Conservation (phyloP, 495 filamentous ascomycete species). For the Extremus antarcticus region DNA sequence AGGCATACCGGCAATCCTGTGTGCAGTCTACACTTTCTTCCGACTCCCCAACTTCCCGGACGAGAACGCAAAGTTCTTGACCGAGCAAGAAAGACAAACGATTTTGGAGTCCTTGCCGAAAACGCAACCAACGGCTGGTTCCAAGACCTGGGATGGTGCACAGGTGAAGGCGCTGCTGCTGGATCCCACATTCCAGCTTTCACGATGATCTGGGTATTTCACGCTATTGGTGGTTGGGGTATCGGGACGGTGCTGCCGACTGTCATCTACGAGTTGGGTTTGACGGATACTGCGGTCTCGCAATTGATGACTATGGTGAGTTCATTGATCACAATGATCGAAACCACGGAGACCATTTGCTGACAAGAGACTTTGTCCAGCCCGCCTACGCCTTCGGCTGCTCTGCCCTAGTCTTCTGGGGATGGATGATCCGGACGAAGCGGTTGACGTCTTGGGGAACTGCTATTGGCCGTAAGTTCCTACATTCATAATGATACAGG, state of each 20-base stretch:
- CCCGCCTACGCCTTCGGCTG: conserved; percentile 8
- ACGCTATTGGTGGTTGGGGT: conserved; percentile 10
- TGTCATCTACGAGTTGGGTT: conserved; percentile 6
- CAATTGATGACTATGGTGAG: conserved; percentile 10
- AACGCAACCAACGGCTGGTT: neutral
- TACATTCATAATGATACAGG: too few species aligned
- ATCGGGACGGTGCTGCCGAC: conserved; percentile 8
- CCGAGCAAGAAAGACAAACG: neutral
- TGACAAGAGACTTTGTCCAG: too few species aligned
- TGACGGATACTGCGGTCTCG: conserved; percentile 1
- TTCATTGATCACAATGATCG: too few species aligned
- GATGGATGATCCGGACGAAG: conserved; percentile 8
- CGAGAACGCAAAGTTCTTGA: neutral
- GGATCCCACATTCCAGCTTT: conserved; percentile 3
- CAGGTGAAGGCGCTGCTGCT: neutral
- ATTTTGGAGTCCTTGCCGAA: neutral
- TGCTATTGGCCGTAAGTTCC: neutral
- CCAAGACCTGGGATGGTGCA: neutral
- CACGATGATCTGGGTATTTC: conserved; percentile 10
- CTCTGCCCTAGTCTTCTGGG: conserved; percentile 2
- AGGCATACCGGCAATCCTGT: conserved; percentile 7
- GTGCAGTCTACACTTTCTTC: conserved; percentile 2
- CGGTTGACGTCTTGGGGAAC: neutral
- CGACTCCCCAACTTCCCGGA: neutral
- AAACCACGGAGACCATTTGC: too few species aligned